Evolutionary conservation across 2,329 filamentous ascomycete genomes (phyloP), one percentile per base, ranked within the genome.

Genomic region (Didymellaceae sp.): DNA sequence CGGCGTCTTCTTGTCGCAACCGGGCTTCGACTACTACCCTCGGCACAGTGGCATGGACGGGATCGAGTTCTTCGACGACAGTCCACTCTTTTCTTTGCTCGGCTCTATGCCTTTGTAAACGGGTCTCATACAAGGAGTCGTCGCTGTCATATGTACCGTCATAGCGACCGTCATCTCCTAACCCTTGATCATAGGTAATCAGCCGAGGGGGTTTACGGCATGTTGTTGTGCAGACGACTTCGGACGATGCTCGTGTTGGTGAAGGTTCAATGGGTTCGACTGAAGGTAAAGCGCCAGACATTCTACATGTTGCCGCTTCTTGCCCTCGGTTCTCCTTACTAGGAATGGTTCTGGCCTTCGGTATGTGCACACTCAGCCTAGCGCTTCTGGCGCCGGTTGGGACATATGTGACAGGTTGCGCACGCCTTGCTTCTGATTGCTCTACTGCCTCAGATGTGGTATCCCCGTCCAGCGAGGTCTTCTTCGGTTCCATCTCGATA

Each of bases 1-100:
- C 48, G 13, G 32, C 30, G 14, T 66, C 58, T 45, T 66, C 63
- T n/a, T 54, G 24, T 20, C 50, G 45, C 7, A 63, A 35, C 5
- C 54, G 53, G 10, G 30, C 35, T 40, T 59, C 54, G 14, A 65
- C 55, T 20, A 59, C 52, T 14, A 28, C 22, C 17, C 55, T 52
- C 1, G 59, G 41, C 16, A 42, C 46, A 20, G 47, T 39, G 6
- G 48, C 24, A 17, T 53, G 32, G 11, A 48, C 41, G 1, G 43
- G 47, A 6, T 54, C 35, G 18, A 53, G 42, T n/a, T 48, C 37
- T 13, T 52, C 40, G 11, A 50, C 20, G 8, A 40, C 39, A 28
- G 39, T 40, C 26, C 49, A 37, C 1, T 37, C 24, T n/a, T 28
- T 49, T 24, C 34, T 48, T 18, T 44, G 32, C 22, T 53, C 44